Evolutionary conservation across 148 eudicot species (phyloP), one percentile per base, ranked within the genome.

Genomic region (Persicaria tinctoria): DNA sequence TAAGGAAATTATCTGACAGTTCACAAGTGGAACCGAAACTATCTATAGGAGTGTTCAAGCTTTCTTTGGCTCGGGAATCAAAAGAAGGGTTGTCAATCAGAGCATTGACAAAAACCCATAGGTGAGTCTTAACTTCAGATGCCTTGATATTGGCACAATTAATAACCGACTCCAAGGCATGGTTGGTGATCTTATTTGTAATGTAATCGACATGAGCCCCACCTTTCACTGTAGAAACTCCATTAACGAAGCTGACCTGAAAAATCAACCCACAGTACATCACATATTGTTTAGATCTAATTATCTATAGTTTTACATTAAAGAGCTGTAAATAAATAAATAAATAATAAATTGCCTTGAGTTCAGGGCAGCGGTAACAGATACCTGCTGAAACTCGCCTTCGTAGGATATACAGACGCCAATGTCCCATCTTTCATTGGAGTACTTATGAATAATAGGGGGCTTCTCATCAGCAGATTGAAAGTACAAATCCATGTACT

Each of bases 31-130:
- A 88, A 3, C 97, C 97, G 59, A 95, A 95, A 82, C 93, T 95
- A 78, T 81, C 89, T 55, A 85, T 78, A 8, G 92, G 89, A 77
- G 85, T 91, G 17, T 93, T 95, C 79, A 95, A 79, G 1, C 93
- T 92, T 83, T 95, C 97, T 76, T 95, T 95, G 20, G 98, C 92
- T 84, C 92, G 98, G 71, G 97, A 95, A 87, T 92, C 97, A 76
- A 92, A 95, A 45, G 98, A 97, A 16, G 98, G 98, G 70, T 95
- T 95, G 88, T 95, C 98, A 89, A 95, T 92, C 17, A 95, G 91
- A 44, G 96, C 85, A 83, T 92, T 95, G 81, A 95, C 98, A 77
- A 95, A 95, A 23, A 95, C 82, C 98, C 98, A 92, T 72, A 95
- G 69, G 73, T 95, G 85, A 80, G 81, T 95, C 82, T 89, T 95